Conservation (phyloP, 1,284 basidiomycete genomes). For the Ceratobasidium sp. region DNA sequence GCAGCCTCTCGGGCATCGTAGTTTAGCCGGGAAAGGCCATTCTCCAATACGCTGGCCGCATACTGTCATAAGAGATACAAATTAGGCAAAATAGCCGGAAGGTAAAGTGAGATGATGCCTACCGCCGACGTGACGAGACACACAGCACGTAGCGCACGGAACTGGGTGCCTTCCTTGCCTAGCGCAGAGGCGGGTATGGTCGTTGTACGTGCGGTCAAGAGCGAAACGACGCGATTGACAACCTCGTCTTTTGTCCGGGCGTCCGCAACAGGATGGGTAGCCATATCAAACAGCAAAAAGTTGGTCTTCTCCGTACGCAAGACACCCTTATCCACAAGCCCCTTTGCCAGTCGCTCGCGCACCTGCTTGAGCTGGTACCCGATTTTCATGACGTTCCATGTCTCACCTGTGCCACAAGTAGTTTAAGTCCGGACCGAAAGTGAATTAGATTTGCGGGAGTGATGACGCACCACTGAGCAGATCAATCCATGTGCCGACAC, state of each 20-base stretch:
- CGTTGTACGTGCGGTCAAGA: slow-evolving; percentile 87
- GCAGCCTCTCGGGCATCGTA: slow-evolving; percentile 93
- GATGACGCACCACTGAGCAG: slow-evolving; percentile 80
- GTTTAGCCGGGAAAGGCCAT: slow-evolving; percentile 84
- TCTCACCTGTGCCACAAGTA: slow-evolving; percentile 74
- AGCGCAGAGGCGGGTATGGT: slow-evolving; percentile 78
- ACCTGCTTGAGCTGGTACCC: slow-evolving; percentile 98
- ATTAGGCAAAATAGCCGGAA: slow-evolving; percentile 37
- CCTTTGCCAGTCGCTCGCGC: slow-evolving; percentile 95
- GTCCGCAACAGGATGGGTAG: slow-evolving; percentile 94
- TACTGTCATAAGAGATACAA: slow-evolving; percentile 59
- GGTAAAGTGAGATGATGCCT: slow-evolving; percentile 5
- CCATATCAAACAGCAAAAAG: slow-evolving; percentile 98
- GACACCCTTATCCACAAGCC: slow-evolving; percentile 95
- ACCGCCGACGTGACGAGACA: slow-evolving; percentile 81
- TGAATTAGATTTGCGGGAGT: slow-evolving; percentile 12
- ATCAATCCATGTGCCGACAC: slow-evolving; percentile 94
- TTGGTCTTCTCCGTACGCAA: slow-evolving; percentile 97
- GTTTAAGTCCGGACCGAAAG: slow-evolving; percentile 28
- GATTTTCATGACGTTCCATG: slow-evolving; percentile 99
- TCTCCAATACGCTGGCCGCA: slow-evolving; percentile 94
- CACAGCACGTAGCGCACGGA: slow-evolving; percentile 81
- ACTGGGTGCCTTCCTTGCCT: slow-evolving; percentile 77
- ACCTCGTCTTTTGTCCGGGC: slow-evolving; percentile 88
- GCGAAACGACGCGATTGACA: slow-evolving; percentile 75